A percentile compares a stretch with the other conserved stretches of the same genome.
These are phyloP conservation scores for Botrytis medusae DNA, from an alignment of 2,329 filamentous ascomycete species.

Conservation along the genomic window DNA sequence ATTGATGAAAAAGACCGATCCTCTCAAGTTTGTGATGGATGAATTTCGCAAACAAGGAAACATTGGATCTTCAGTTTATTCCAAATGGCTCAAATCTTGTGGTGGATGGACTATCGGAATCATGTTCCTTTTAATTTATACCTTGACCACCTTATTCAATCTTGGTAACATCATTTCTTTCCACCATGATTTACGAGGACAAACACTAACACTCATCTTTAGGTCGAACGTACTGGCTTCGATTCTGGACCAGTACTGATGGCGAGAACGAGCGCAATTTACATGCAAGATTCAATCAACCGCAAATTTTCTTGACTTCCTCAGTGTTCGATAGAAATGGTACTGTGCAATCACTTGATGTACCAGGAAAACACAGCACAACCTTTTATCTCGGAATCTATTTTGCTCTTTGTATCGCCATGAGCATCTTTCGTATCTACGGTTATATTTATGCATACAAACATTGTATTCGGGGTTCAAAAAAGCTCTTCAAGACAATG, in stretches of 20 bases:
- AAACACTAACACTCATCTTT: not conserved
- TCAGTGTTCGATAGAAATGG: not conserved
- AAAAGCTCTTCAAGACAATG: conserved; percentile 63
- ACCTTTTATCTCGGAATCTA: conserved; percentile 22
- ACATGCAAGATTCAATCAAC: not conserved
- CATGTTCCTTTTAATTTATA: conserved; percentile 16
- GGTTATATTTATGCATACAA: conserved; percentile 62
- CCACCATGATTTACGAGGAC: no score
- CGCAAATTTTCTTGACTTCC: conserved; percentile 1
- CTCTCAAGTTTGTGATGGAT: conserved; percentile 20
- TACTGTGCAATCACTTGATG: not conserved
- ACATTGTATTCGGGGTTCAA: conserved; percentile 65
- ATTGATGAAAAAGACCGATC: not conserved
- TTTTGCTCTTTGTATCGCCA: conserved; percentile 15
- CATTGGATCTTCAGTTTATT: conserved; percentile 19
- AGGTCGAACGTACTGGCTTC: conserved; percentile 23
- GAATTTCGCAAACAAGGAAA: conserved; percentile 22
- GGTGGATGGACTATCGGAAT: conserved; percentile 17
- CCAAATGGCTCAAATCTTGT: conserved; percentile 17
- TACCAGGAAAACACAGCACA: not conserved
- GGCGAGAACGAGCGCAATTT: not conserved
- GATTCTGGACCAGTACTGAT: conserved; percentile 18
- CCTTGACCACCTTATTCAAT: not conserved
- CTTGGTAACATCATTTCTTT: not conserved
- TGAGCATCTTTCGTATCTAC: conserved; percentile 12